Percentiles rank a stretch among this genome's conserved stretches.
Conservation (phyloP, 306 rosid species). For the Trifolium repens region DNA sequence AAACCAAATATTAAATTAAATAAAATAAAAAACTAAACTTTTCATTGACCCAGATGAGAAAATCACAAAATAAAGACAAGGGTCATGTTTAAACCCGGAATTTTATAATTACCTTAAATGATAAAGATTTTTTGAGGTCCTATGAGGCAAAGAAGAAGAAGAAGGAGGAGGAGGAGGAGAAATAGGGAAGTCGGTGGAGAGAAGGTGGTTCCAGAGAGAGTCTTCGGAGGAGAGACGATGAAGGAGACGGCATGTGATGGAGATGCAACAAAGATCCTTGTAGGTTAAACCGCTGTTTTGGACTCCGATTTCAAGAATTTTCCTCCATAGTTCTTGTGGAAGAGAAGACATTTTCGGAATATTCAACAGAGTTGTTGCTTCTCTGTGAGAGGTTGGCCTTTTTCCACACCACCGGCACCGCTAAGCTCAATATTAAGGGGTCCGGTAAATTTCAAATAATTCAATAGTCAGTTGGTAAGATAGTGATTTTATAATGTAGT, state of each 20-base stretch:
- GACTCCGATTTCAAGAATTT: slow-evolving; percentile 67
- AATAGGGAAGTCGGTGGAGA: slow-evolving; percentile 56
- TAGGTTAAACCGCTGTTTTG: slow-evolving; percentile 39
- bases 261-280: slow-evolving; percentile 73
- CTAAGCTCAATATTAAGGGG: too few relatives aligned
- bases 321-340: slow-evolving; percentile 77
- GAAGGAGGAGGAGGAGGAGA: neutral
- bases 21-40: slow-evolving; percentile 21
- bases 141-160: slow-evolving; percentile 26
- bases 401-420: neutral
- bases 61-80: slow-evolving; percentile 2
- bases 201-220: slow-evolving; percentile 64
- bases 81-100: neutral
- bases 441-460: too few relatives aligned
- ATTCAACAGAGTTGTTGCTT: neutral
- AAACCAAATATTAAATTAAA: neutral
- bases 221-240: slow-evolving; percentile 64
- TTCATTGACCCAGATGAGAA: slow-evolving; percentile 2
- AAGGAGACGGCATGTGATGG: slow-evolving; percentile 70
- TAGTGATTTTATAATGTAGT: too few relatives aligned
- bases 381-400: too few relatives aligned
- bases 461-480: too few relatives aligned
- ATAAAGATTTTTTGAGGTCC: slow-evolving; percentile 58
- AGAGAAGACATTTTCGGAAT: slow-evolving; percentile 45
- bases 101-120: slow-evolving; percentile 45